Percentiles rank a stretch among this genome's conserved stretches.
These are phyloP conservation scores for Termitomyces sp. DNA, from an alignment of 768 basidiomycete genomes.

Conservation along the genomic window DNA sequence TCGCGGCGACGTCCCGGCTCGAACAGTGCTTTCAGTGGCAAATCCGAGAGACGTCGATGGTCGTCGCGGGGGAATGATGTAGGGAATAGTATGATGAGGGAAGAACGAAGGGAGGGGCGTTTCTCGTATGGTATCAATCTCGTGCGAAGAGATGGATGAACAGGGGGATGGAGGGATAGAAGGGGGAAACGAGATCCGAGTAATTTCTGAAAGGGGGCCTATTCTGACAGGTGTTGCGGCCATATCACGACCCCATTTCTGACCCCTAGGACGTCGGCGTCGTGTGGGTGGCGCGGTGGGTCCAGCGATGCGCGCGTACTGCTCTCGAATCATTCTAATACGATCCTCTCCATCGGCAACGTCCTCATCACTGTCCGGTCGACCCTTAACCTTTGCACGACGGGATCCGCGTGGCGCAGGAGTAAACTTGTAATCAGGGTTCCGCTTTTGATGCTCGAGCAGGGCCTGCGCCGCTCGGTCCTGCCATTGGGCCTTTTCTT, in stretches of 20 bases:
- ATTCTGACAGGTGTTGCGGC: constrained; percentile 1
- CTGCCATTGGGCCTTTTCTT: constrained; percentile 43
- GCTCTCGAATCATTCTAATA: constrained; percentile 29
- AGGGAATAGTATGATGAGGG: constrained; percentile 17
- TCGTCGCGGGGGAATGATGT: constrained; percentile 21
- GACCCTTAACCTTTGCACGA: constrained; percentile 25
- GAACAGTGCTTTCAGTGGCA: constrained; percentile 3
- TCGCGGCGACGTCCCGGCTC: constrained; percentile 5
- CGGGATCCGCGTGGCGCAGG: constrained; percentile 36
- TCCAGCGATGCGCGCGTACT: constrained; percentile 25
- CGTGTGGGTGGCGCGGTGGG: constrained; percentile 31
- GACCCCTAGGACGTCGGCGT: constrained; percentile 23
- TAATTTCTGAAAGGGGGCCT: constrained; percentile 3
- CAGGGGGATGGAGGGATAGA: constrained; percentile 14
- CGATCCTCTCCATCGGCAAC: constrained; percentile 16
- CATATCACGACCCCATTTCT: constrained; percentile 13
- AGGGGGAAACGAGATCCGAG: constrained; percentile 2
- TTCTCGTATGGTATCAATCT: constrained; percentile 8
- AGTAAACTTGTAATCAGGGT: constrained; percentile 61
- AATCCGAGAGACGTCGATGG: constrained; percentile 30
- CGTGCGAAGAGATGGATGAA: constrained; percentile 11
- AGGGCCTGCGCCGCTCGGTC: constrained; percentile 42
- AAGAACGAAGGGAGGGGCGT: constrained; percentile 17
- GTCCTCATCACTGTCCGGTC: constrained; percentile 10
- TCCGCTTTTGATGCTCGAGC: constrained; percentile 37